Conservation (phyloP, 2,329 filamentous ascomycete genomes). For the Ophiostoma himal-ulmi region DNA sequence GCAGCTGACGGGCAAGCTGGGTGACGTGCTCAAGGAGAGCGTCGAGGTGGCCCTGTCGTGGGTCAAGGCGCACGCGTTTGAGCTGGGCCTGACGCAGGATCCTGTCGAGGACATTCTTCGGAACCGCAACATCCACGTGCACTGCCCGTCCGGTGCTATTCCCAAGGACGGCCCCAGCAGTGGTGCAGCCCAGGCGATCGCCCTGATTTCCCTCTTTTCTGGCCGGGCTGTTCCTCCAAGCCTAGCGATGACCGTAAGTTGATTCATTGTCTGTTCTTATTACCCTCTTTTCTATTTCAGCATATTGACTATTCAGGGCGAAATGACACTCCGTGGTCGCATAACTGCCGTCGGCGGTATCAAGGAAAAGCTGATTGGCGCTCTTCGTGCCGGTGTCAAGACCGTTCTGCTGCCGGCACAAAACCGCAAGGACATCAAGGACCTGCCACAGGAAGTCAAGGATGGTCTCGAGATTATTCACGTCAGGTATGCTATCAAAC, state of each 20-base stretch:
- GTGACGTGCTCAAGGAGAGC: slow-evolving; percentile 93
- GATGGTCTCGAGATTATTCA: slow-evolving; percentile 82
- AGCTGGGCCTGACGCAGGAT: slow-evolving; percentile 75
- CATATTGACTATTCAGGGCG: slow-evolving; percentile 41
- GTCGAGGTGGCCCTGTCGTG: slow-evolving; percentile 94
- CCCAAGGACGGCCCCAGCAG: slow-evolving; percentile 88
- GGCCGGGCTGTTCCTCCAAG: slow-evolving; percentile 81
- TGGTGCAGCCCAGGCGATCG: slow-evolving; percentile 89
- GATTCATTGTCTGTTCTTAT: slow-evolving; percentile 30
- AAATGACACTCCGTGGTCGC: slow-evolving; percentile 74
- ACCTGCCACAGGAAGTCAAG: slow-evolving; percentile 84
- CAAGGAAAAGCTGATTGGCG: slow-evolving; percentile 97
- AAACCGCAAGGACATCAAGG: slow-evolving; percentile 87
- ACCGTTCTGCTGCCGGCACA: slow-evolving; percentile 81
- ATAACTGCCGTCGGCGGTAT: slow-evolving; percentile 95
- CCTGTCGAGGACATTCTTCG: slow-evolving; percentile 92
- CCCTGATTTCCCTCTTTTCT: slow-evolving; percentile 82
- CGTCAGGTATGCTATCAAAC: slow-evolving; percentile 56
- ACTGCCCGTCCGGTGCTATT: slow-evolving; percentile 90
- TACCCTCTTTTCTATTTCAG: not conserved
- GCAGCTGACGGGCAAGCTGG: slow-evolving; percentile 92
- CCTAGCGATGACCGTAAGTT: slow-evolving; percentile 74
- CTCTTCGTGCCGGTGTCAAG: slow-evolving; percentile 87
- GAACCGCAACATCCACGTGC: slow-evolving; percentile 86
- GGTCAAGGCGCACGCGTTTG: slow-evolving; percentile 94